Conservation (phyloP, 331 rosid species). For the Stylosanthes scabra region DNA sequence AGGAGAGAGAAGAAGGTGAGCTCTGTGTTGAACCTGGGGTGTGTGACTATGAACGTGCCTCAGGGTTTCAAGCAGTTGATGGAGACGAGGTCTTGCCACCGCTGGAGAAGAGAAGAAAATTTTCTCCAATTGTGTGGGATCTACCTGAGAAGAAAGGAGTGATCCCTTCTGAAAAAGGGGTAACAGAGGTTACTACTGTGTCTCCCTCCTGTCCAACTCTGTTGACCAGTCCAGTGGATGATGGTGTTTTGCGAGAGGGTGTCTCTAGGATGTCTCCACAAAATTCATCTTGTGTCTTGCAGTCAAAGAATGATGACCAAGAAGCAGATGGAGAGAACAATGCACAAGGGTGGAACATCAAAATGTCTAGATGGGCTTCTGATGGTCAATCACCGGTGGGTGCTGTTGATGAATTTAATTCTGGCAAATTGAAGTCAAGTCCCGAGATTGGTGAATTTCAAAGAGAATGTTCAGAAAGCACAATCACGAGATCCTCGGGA, state of each 20-base stretch:
- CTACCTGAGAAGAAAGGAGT: conserved; percentile 51
- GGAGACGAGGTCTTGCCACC: conserved; percentile 38
- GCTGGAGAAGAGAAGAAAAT: conserved; percentile 67
- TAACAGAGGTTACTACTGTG: conserved; percentile 27
- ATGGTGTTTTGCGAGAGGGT: conserved; percentile 1
- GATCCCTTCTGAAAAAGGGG: conserved; percentile 39
- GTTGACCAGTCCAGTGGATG: not conserved
- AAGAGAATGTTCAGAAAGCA: conserved; percentile 48
- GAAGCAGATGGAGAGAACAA: conserved; percentile 33
- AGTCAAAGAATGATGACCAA: not conserved
- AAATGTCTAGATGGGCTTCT: conserved; percentile 74
- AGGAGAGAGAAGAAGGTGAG: conserved; percentile 43
- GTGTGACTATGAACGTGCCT: not conserved
- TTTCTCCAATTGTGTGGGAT: conserved; percentile 72
- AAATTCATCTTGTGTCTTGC: conserved; percentile 21
- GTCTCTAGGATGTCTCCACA: conserved; percentile 1
- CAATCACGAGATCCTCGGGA: conserved; percentile 46
- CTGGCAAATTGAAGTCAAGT: conserved; percentile 37
- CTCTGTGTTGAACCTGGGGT: conserved; percentile 17
- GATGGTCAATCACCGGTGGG: conserved; percentile 54
- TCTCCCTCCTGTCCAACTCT: conserved; percentile 8
- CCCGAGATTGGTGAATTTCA: conserved; percentile 62
- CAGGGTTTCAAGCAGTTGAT: conserved; percentile 12
- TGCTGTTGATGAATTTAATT: conserved; percentile 39
- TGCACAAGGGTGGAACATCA: conserved; percentile 47